These are phyloP conservation scores for Epichloe hybrida DNA, from an alignment of 2,329 filamentous ascomycete genomes.

Conservation along the genomic window DNA sequence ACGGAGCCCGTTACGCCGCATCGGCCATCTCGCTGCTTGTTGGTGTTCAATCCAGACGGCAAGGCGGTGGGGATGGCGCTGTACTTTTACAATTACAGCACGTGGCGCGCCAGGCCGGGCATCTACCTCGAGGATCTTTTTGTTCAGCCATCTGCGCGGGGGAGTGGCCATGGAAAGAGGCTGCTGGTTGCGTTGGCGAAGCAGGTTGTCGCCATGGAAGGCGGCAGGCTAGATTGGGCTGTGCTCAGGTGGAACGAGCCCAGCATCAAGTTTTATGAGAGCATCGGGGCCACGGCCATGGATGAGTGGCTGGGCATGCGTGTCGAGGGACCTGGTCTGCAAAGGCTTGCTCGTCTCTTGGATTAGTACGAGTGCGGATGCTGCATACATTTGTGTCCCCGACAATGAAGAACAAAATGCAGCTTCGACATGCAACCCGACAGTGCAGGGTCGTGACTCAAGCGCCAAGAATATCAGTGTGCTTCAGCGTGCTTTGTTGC, in stretches of 20 bases:
- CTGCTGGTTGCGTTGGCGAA: constrained; percentile 66
- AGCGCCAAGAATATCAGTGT: background rate
- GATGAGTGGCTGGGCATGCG: constrained; percentile 64
- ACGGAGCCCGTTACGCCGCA: constrained; percentile 41
- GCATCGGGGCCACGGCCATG: constrained; percentile 53
- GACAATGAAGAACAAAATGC: too few relatives aligned
- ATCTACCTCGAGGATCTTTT: constrained; percentile 92
- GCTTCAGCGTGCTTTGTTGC: constrained; percentile 7
- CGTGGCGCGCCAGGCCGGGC: constrained; percentile 76
- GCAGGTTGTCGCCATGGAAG: constrained; percentile 59
- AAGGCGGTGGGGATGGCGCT: constrained; percentile 62
- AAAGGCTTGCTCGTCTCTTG: constrained; percentile 39
- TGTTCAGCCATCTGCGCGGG: constrained; percentile 53
- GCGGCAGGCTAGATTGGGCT: constrained; percentile 73
- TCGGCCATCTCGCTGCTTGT: constrained; percentile 61
- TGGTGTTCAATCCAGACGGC: constrained; percentile 41
- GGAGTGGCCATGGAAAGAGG: constrained; percentile 65
- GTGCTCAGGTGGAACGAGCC: constrained; percentile 91
- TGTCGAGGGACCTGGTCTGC: constrained; percentile 53
- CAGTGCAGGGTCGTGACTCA: background rate
- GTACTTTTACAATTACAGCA: constrained; percentile 93
- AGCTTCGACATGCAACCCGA: too few relatives aligned
- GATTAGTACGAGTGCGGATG: constrained; percentile 10
- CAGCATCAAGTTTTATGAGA: constrained; percentile 75
- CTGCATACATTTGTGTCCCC: background rate